A percentile compares a stretch with the other conserved stretches of the same genome.
Conservation (phyloP, 257 asterid genomes). For the Catharanthus roseus region DNA sequence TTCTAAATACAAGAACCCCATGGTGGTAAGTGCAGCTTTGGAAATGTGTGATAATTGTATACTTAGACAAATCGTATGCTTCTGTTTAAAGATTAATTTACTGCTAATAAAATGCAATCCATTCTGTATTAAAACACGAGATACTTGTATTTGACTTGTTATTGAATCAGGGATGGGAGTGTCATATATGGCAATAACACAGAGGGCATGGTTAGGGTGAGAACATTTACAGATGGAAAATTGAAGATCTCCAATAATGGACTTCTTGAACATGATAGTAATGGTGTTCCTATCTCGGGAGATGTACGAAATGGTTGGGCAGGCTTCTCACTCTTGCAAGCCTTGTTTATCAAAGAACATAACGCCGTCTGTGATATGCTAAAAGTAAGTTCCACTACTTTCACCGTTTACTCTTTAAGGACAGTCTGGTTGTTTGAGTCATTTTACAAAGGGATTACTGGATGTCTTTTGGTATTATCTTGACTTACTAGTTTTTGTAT, state of each 20-base stretch:
- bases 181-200: slow-evolving; percentile 27
- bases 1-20: slow-evolving; percentile 27
- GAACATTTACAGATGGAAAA: slow-evolving; percentile 28
- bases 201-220: slow-evolving; percentile 28
- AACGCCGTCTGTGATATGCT: slow-evolving; percentile 32
- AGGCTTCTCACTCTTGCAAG: slow-evolving; percentile 32
- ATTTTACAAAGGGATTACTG: neutral
- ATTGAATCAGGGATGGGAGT: slow-evolving; percentile 30
- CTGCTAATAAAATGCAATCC: neutral
- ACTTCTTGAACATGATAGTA: slow-evolving; percentile 23
- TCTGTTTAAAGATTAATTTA: neutral
- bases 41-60: neutral
- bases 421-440: neutral
- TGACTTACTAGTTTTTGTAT: neutral
- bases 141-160: slow-evolving; percentile 1
- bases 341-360: slow-evolving; percentile 33
- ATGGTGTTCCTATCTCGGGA: slow-evolving; percentile 27
- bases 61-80: neutral
- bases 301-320: slow-evolving; percentile 35
- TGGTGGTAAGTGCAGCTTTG: slow-evolving; percentile 24
- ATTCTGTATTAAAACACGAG: neutral
- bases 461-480: neutral
- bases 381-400: slow-evolving; percentile 15
- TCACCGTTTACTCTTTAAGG: neutral
- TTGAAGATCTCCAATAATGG: slow-evolving; percentile 21